Evolutionary conservation across 208 protist genomes (phyloP), one percentile per base, ranked within the genome.

Genomic region (Trypanosoma lewisi): DNA sequence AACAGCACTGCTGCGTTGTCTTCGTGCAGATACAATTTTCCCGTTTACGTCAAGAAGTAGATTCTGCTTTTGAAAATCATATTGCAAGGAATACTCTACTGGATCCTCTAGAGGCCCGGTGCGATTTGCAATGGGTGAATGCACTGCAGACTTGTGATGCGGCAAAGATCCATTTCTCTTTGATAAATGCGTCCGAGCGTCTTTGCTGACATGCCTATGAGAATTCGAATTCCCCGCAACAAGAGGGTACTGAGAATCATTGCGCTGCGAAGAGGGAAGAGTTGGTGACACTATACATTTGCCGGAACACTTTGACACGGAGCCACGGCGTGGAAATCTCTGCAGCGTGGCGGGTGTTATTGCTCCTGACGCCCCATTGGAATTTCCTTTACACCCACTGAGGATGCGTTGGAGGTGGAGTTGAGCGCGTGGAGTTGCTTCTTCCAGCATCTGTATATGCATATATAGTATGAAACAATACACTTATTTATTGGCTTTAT

Each of bases 341-440:
- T 47, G 41, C 41, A 49, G 30, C 37, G 50, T 30, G 7, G 47
- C 54, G 57, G 52, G n/a, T 9, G 27, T 14, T 28, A 19, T 21
- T 23, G 14, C 31, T 17, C 27, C 49, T 37, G 17, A 44, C 41
- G 25, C 47, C 17, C 19, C 51, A 28, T 65, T 69, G 8, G 45
- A 37, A 47, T 39, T 17, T 17, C 70, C 49, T 6, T 42, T 49
- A n/a, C 63, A 63, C 11, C 57, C 53, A 17, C 71, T 58, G 0
- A 79, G 52, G n/a, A 85, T 63, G 23, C 77, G 79, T 41, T 81
- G 72, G 42, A 85, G 52, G 55, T 85, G 79, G 30, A 85, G 59
- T 63, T 78, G 79, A 11, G 75, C 79, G 30, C 72, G 74, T 9
- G 76, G 79, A 4, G 79, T 77, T 37, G 73, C 73, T 17, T 76